These are phyloP conservation scores for Phytophthora kernoviae DNA, from an alignment of 352 stramenopile species.

Conservation along the genomic window DNA sequence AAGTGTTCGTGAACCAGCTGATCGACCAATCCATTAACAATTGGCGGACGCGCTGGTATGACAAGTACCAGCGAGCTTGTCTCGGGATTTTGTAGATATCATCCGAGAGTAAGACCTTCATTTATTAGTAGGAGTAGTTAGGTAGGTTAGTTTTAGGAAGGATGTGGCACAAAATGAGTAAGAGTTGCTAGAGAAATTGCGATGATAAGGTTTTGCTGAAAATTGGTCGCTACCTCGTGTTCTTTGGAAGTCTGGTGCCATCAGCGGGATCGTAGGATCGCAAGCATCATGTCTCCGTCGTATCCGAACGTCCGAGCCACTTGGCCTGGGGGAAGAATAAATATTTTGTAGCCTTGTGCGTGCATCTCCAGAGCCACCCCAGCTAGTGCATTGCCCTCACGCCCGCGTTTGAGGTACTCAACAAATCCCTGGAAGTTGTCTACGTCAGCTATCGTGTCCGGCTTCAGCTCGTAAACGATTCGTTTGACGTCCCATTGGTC, in stretches of 20 bases:
- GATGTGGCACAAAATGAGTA: too few relatives aligned
- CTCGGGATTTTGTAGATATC: constrained; percentile 78
- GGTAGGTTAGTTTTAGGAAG: constrained; percentile 19
- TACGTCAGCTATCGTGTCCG: constrained; percentile 45
- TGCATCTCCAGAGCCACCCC: constrained; percentile 65
- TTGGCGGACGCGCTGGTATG: constrained; percentile 90
- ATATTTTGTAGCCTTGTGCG: constrained; percentile 65
- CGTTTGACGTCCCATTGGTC: constrained; percentile 46
- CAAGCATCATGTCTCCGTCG: constrained; percentile 64
- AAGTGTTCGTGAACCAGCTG: constrained; percentile 85
- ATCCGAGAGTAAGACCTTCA: background rate
- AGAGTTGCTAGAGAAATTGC: too few relatives aligned
- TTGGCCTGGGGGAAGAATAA: constrained; percentile 66
- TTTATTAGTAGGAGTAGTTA: constrained; percentile 30
- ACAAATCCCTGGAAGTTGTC: constrained; percentile 59
- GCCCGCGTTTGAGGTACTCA: constrained; percentile 56
- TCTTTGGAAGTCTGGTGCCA: background rate
- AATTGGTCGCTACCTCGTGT: background rate
- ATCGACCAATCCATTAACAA: constrained; percentile 91
- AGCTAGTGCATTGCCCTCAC: constrained; percentile 42
- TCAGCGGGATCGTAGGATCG: constrained; percentile 54
- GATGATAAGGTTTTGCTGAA: background rate
- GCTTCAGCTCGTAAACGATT: constrained; percentile 63
- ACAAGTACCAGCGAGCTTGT: constrained; percentile 90
- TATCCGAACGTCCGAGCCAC: constrained; percentile 64